Conservation (phyloP, 257 asterid species). For the Gentiana straminea region DNA sequence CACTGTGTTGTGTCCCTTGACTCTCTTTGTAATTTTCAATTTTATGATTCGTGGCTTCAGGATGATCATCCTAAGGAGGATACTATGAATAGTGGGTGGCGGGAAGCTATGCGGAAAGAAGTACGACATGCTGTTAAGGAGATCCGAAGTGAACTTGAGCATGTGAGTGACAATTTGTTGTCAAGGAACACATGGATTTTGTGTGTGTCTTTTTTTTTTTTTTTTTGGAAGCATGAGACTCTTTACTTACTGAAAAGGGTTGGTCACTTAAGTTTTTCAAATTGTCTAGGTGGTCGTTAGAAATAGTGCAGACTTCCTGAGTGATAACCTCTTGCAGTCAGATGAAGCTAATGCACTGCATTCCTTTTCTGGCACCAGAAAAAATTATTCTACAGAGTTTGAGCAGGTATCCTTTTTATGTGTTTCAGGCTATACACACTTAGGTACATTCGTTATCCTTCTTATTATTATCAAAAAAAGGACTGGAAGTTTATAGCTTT, state of each 20-base stretch:
- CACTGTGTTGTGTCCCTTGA: not conserved
- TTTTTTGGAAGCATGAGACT: not conserved
- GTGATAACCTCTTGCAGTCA: conserved; percentile 27
- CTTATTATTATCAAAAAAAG: too few species aligned
- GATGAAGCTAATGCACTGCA: conserved; percentile 22
- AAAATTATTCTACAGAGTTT: conserved; percentile 31
- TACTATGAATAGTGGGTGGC: conserved; percentile 39
- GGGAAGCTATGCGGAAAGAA: conserved; percentile 73
- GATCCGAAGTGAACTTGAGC: conserved; percentile 69
- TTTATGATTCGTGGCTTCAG: conserved; percentile 25
- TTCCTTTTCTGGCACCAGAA: conserved; percentile 26
- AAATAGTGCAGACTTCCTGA: conserved; percentile 20
- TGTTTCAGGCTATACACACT: too few species aligned
- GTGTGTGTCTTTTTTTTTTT: not conserved
- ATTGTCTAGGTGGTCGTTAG: conserved; percentile 35
- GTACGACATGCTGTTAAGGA: conserved; percentile 79
- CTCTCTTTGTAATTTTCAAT: not conserved
- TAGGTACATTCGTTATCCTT: too few species aligned
- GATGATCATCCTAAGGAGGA: conserved; percentile 45
- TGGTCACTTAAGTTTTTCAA: conserved; percentile 1
- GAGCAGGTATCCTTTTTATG: conserved; percentile 34
- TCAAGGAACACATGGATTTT: not conserved
- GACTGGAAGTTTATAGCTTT: too few species aligned
- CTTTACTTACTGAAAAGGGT: conserved; percentile 7
- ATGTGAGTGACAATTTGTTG: conserved; percentile 28